Base-by-base conservation (phyloP, 2,329 filamentous ascomycete species). In the Fusarium irregulare region DNA sequence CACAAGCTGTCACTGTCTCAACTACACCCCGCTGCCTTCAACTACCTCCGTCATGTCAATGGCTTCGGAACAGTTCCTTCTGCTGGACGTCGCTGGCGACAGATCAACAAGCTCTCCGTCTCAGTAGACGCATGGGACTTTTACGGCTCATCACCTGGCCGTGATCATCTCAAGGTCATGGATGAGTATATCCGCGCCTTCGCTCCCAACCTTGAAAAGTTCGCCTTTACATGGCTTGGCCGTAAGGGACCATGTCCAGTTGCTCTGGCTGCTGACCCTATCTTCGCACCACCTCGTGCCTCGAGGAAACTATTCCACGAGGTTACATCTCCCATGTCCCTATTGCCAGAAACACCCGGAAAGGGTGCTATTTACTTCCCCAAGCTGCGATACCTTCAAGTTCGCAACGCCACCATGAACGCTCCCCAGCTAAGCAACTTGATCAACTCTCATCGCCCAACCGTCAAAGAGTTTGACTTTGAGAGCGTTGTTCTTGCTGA, bases 171-270 rank as follows among this genome's bases (percentile, higher is more conserved):
- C 57, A 93, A 93, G 80, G 88, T 96, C 75, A 87, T 97, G 3
- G 91, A 96, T 73, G 90, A 93, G 73, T 97, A 94, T 77, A 85
- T 97, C 68, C 88, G 91, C 59, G 85, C 83, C 69, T 92, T 97
- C 76, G 86, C 90, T 1, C 83, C 85, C 7, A 84, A 81, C 32
- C 83, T 96, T 3, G 90, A 91, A 68, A 90, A 90, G 77, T 85
- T 97, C 60, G 86, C 86, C 60, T 97, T 97, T 80, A 87, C 88
- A 60, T 97, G 94, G 93, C 83, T 90, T 66, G 91, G 92, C 41
- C 88, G 89, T 53, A 90, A 89, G 76, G 92, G 93, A 0, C 92
- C 91, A 3, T 93, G 91, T 59, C 93, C 93, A 2, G 79, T 96
- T 21, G 89, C 90, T 0, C 83, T 94, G 8, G 84, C 89, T 16